Evolutionary conservation across 371 early-diverging fungal species (phyloP).

Genomic region (Mortierella sp.): DNA sequence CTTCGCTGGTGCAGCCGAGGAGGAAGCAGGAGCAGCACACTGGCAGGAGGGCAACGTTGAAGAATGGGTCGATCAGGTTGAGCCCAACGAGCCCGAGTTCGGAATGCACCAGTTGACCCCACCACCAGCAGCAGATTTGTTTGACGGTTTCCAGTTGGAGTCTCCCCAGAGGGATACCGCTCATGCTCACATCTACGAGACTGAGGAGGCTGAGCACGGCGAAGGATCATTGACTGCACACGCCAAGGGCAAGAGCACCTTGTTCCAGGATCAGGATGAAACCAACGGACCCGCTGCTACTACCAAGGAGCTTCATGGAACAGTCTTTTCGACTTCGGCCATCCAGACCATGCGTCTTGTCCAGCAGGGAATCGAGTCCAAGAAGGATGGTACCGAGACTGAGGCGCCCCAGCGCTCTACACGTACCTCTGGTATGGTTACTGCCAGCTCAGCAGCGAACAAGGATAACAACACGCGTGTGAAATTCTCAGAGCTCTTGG

Average conservation of each 20-base stretch:
- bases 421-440: constrained; percentile 31
- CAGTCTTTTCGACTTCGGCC: constrained; percentile 44
- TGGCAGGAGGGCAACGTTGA: constrained; percentile 45
- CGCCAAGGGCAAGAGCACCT: constrained; percentile 8
- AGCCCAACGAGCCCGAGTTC: constrained; percentile 23
- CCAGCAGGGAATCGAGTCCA: constrained; percentile 34
- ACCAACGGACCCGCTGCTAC: not conserved
- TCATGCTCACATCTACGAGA: not conserved
- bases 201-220: not conserved
- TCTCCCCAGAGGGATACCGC: constrained; percentile 14
- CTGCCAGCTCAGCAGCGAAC: constrained; percentile 39
- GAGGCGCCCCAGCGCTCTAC: constrained; percentile 26
- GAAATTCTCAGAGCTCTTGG: constrained; percentile 47
- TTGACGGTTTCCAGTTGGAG: constrained; percentile 44
- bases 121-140: constrained; percentile 37
- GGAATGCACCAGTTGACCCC: constrained; percentile 25
- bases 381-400: not conserved
- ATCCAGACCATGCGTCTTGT: constrained; percentile 51
- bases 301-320: constrained; percentile 47
- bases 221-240: not conserved
- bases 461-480: constrained; percentile 34
- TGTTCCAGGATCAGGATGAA: constrained; percentile 47
- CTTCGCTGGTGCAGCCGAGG: not conserved
- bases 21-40: not conserved
- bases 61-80: constrained; percentile 31